Evolutionary conservation across 495 filamentous ascomycete genomes (phyloP).

Genomic region (Lentithecium fluviatile): DNA sequence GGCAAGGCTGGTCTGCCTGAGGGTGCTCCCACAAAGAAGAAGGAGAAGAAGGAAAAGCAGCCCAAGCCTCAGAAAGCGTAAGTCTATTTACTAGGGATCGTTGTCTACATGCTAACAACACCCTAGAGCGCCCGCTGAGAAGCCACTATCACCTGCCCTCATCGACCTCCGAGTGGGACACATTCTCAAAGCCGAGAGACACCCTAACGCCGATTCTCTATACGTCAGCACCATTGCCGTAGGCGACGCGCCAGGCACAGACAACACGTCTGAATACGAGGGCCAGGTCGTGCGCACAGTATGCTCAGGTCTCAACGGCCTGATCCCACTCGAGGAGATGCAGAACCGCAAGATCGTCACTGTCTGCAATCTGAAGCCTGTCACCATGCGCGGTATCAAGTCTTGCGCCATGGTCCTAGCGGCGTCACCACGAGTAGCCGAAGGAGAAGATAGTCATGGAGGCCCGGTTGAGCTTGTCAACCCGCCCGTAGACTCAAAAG

Average conservation of each 20-base stretch:
- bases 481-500: conserved; percentile 73
- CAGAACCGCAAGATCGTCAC: conserved; percentile 90
- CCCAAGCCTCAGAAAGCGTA: conserved; percentile 62
- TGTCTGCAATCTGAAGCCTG: conserved; percentile 96
- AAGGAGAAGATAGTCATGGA: conserved; percentile 81
- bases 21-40: conserved; percentile 62
- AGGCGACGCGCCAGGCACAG: conserved; percentile 80
- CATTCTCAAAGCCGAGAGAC: conserved; percentile 89
- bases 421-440: conserved; percentile 73
- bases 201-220: conserved; percentile 94
- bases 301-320: conserved; percentile 91
- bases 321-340: conserved; percentile 92
- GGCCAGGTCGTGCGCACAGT: conserved; percentile 89
- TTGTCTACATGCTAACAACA: not conserved
- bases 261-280: conserved; percentile 84
- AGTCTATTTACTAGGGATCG: conserved; percentile 46
- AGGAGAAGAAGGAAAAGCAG: conserved; percentile 74
- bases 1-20: conserved; percentile 27
- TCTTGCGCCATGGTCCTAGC: conserved; percentile 94
- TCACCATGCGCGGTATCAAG: conserved; percentile 98
- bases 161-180: conserved; percentile 96
- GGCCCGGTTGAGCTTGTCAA: conserved; percentile 90
- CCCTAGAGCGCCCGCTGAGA: conserved; percentile 49
- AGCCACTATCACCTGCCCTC: conserved; percentile 73
- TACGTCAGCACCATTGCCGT: conserved; percentile 96